Evolutionary conservation across 805 yeast genomes (phyloP).

Genomic region (Yarrowia sp.): DNA sequence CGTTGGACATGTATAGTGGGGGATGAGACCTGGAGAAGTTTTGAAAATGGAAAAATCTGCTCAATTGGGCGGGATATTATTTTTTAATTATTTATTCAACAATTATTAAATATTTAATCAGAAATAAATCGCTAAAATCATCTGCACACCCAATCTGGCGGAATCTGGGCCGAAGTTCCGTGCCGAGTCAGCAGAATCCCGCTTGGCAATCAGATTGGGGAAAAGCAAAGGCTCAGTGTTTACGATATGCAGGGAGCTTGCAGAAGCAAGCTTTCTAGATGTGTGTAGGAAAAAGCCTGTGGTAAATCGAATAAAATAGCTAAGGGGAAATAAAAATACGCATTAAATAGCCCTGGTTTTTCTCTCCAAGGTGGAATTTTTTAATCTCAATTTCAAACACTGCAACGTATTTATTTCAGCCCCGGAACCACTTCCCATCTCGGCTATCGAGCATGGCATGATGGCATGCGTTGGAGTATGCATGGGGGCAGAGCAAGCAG

Average conservation of each 20-base stretch:
- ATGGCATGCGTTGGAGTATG: background rate
- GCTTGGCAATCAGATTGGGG: background rate
- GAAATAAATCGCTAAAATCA: no score
- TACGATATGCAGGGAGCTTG: conserved; percentile 10
- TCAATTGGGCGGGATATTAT: no score
- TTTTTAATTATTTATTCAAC: no score
- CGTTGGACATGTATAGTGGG: conserved; percentile 8
- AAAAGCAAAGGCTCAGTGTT: background rate
- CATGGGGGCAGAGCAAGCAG: conserved; percentile 22
- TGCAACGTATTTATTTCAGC: background rate
- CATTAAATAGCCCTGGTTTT: no score
- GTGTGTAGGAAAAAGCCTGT: background rate
- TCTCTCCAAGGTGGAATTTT: background rate
- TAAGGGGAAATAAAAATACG: background rate
- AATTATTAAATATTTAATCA: no score
- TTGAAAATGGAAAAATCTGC: no score
- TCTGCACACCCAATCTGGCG: background rate
- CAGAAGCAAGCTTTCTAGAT: background rate
- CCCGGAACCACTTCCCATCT: background rate
- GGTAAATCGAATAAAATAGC: background rate
- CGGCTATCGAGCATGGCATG: background rate
- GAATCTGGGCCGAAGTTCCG: background rate
- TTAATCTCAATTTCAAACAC: background rate
- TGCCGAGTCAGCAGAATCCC: background rate
- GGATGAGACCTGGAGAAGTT: background rate